A percentile compares a stretch with the other conserved stretches of the same genome.
phyloP scores from a whole-genome alignment of 371 early-diverging fungal species.

The Catenaria anguillulae region DNA sequence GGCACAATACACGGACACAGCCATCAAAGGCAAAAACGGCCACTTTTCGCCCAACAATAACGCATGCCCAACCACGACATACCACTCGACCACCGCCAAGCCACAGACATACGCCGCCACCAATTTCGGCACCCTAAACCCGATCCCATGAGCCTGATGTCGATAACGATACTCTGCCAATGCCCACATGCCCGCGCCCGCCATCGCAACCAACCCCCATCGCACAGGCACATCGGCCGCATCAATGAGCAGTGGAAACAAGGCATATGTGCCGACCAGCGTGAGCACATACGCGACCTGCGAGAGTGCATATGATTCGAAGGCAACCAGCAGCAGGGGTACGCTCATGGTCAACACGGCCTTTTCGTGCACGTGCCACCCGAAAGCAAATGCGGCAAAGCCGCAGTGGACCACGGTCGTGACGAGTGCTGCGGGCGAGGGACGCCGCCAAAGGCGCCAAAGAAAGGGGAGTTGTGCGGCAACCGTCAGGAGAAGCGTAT shows the following conservation, averaged over 20 bases:
- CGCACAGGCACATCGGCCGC: slow-evolving; percentile 35
- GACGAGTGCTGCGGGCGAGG: slow-evolving; percentile 55
- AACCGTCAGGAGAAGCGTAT: slow-evolving; percentile 63
- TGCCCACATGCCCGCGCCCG: too few species aligned
- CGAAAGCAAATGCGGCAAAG: slow-evolving; percentile 78
- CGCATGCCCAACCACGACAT: slow-evolving; percentile 29
- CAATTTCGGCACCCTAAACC: background rate
- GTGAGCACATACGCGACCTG: slow-evolving; percentile 49
- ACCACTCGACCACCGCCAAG: slow-evolving; percentile 21
- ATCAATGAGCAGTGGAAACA: slow-evolving; percentile 77
- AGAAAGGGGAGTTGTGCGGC: slow-evolving; percentile 39
- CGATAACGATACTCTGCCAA: background rate
- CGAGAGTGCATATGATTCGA: slow-evolving; percentile 11
- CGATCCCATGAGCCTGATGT: background rate
- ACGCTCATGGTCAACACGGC: slow-evolving; percentile 73
- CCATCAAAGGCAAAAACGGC: slow-evolving; percentile 68
- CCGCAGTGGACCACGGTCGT: slow-evolving; percentile 59
- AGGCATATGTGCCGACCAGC: slow-evolving; percentile 52
- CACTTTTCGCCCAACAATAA: slow-evolving; percentile 33
- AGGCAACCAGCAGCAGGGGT: slow-evolving; percentile 44
- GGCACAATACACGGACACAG: slow-evolving; percentile 61
- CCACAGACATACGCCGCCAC: slow-evolving; percentile 42
- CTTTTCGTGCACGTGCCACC: slow-evolving; percentile 98
- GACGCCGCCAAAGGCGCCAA: slow-evolving; percentile 41
- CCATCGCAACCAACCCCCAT: too few species aligned